A percentile compares a stretch with the other conserved stretches of the same genome.
phyloP scores from a whole-genome alignment of 1,284 basidiomycete genomes.

The Ceratobasidium sp. region DNA sequence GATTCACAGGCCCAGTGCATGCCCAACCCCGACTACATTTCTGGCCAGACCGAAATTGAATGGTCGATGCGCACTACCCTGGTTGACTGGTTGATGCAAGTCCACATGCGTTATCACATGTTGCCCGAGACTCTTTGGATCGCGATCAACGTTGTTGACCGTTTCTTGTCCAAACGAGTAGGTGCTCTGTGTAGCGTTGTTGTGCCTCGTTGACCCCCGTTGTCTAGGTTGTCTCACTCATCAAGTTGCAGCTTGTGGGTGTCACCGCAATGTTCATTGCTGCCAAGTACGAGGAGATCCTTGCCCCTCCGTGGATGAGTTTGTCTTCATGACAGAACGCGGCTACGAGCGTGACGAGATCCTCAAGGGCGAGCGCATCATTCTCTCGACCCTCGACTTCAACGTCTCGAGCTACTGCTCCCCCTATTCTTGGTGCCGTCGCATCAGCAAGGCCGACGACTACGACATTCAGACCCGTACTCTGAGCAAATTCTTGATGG shows the following conservation, averaged over 20 bases:
- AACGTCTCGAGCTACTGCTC: conserved; percentile 97
- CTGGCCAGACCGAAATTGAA: conserved; percentile 90
- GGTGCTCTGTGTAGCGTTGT: conserved; percentile 52
- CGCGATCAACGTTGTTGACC: conserved; percentile 68
- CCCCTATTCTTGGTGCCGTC: conserved; percentile 98
- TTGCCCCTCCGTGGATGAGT: conserved; percentile 94
- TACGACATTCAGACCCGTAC: conserved; percentile 99
- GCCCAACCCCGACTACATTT: conserved; percentile 95
- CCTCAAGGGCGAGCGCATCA: conserved; percentile 95
- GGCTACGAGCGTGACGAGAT: conserved; percentile 95
- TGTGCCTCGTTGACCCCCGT: conserved; percentile 49
- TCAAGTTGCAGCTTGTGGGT: conserved; percentile 69
- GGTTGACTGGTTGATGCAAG: conserved; percentile 58
- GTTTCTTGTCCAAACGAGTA: conserved; percentile 63
- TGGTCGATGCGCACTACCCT: conserved; percentile 72
- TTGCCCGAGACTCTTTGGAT: conserved; percentile 72
- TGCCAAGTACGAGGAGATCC: conserved; percentile 66
- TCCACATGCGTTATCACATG: conserved; percentile 71
- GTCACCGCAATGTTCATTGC: conserved; percentile 71
- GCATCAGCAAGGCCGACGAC: conserved; percentile 98
- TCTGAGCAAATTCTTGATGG: conserved; percentile 96
- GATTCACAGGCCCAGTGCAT: conserved; percentile 75
- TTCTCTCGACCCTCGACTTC: conserved; percentile 87
- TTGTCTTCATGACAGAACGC: conserved; percentile 96
- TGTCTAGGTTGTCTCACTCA: conserved; percentile 61